Evolutionary conservation across 768 basidiomycete genomes (phyloP).

Genomic region (Chalciporus sphaerocephalus): DNA sequence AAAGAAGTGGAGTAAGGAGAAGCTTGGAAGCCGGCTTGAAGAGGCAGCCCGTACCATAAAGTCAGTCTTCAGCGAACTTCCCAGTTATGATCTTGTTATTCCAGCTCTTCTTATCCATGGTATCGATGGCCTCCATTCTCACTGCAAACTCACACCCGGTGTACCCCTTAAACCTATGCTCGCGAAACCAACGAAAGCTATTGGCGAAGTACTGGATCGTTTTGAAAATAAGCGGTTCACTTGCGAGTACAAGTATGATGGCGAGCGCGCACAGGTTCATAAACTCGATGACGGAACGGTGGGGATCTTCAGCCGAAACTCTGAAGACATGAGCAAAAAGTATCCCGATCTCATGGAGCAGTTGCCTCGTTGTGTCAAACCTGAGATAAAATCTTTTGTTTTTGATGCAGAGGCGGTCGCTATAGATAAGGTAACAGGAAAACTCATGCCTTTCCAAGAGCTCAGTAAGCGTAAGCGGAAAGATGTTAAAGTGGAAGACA

Average conservation of each 20-base stretch:
- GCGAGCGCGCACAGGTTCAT: constrained; percentile 96
- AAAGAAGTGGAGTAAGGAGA: constrained; percentile 73
- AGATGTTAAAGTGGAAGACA: constrained; percentile 96
- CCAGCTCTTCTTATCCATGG: constrained; percentile 84
- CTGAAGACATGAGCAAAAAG: constrained; percentile 99
- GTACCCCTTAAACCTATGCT: constrained; percentile 98
- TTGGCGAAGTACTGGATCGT: constrained; percentile 93
- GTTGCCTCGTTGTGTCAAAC: constrained; percentile 81
- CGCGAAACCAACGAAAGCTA: constrained; percentile 98
- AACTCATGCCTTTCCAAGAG: constrained; percentile 97
- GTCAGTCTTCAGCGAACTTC: constrained; percentile 92
- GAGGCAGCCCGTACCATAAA: constrained; percentile 77
- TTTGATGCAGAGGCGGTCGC: constrained; percentile 97
- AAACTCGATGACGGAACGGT: constrained; percentile 76
- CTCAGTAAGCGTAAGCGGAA: constrained; percentile 92
- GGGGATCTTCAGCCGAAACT: constrained; percentile 93
- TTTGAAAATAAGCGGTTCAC: constrained; percentile 96
- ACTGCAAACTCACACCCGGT: constrained; percentile 91
- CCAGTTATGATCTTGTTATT: constrained; percentile 86
- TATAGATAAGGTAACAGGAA: constrained; percentile 77
- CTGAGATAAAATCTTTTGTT: constrained; percentile 82
- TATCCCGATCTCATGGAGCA: constrained; percentile 98
- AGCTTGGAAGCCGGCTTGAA: constrained; percentile 67
- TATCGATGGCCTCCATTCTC: constrained; percentile 59
- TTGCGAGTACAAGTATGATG: constrained; percentile 99